Evolutionary conservation across 208 protist species (phyloP).

Genomic region (Acanthamoeba lenticulata): DNA sequence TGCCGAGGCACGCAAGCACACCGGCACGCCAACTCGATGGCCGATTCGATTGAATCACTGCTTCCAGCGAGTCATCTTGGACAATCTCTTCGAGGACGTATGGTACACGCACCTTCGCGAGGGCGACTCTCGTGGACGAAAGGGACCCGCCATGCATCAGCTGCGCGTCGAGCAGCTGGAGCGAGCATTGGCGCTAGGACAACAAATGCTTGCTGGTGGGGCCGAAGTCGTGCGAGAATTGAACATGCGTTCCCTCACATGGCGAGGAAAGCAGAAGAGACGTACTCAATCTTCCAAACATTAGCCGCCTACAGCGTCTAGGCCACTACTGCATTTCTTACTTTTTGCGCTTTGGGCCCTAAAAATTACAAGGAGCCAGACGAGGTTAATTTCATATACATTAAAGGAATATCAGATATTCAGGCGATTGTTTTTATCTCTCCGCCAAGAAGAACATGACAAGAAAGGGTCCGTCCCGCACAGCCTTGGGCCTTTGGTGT

Average conservation of each 20-base stretch:
- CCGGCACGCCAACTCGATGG: background rate
- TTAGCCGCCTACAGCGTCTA: too few species aligned
- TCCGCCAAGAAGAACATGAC: too few species aligned
- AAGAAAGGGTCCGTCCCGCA: too few species aligned
- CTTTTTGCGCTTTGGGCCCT: too few species aligned
- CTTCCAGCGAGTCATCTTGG: background rate
- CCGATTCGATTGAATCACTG: background rate
- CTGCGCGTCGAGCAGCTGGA: background rate
- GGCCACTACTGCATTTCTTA: too few species aligned
- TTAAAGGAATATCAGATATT: too few species aligned
- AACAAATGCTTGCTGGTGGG: background rate
- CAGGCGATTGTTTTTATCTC: too few species aligned
- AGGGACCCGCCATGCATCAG: background rate
- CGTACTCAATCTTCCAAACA: too few species aligned
- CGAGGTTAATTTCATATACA: too few species aligned
- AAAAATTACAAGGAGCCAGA: too few species aligned
- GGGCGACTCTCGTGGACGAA: background rate
- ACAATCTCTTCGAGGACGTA: constrained; percentile 6
- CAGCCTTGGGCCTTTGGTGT: too few species aligned
- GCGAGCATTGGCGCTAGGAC: background rate
- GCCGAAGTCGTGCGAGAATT: background rate
- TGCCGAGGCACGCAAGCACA: constrained; percentile 30
- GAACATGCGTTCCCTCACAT: background rate
- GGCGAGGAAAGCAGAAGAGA: background rate
- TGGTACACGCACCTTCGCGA: background rate